Percentiles rank a stretch among this genome's conserved stretches.
phyloP scores from a whole-genome alignment of 257 asterid species.

The Solanum arcanum region DNA sequence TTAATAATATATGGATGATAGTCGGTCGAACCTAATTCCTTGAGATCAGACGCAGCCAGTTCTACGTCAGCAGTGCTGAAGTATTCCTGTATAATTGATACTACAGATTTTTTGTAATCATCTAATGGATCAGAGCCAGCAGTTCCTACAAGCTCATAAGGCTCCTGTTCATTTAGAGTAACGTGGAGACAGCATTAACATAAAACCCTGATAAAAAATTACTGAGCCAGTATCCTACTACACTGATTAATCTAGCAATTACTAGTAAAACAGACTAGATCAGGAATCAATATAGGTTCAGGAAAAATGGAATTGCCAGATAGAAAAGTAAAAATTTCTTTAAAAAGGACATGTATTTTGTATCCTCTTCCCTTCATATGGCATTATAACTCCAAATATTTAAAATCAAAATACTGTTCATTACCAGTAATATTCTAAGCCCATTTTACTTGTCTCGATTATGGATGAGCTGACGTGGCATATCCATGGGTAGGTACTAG shows the following conservation, averaged over 20 bases:
- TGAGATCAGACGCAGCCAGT: conserved; percentile 74
- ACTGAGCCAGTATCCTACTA: neutral
- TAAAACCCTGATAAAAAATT: neutral
- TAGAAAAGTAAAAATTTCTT: neutral
- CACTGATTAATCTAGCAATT: neutral
- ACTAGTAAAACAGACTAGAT: neutral
- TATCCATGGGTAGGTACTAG: neutral
- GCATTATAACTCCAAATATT: neutral
- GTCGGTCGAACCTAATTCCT: conserved; percentile 70
- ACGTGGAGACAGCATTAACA: neutral
- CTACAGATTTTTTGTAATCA: conserved; percentile 73
- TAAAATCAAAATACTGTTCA: neutral
- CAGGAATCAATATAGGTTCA: neutral
- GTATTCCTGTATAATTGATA: conserved; percentile 73
- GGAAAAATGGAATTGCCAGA: neutral
- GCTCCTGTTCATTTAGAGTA: conserved; percentile 53
- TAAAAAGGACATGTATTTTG: neutral
- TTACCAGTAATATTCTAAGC: neutral
- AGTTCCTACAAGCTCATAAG: conserved; percentile 81
- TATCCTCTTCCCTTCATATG: neutral
- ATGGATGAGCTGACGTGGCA: neutral
- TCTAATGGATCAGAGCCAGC: conserved; percentile 58
- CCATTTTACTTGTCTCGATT: neutral
- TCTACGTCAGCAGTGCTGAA: conserved; percentile 83
- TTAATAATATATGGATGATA: conserved; percentile 87